These are phyloP conservation scores for Metroxylon sagu DNA, from an alignment of 176 grass and related monocot genomes.

Conservation along the genomic window DNA sequence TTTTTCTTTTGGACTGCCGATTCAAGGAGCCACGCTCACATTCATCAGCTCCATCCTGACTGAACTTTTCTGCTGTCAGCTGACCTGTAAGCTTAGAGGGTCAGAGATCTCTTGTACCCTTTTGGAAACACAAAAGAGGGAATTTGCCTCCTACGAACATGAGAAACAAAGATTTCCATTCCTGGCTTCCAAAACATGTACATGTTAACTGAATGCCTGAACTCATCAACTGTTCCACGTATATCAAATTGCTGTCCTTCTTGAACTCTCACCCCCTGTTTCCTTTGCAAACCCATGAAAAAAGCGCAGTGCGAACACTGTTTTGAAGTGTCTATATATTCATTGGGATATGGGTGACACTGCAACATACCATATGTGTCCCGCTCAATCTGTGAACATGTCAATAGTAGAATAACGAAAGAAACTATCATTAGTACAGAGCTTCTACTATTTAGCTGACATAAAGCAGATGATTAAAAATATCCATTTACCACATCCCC, in stretches of 20 bases:
- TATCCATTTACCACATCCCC: too few species aligned
- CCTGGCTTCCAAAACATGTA: slow-evolving; percentile 90
- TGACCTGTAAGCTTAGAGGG: slow-evolving; percentile 28
- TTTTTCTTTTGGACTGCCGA: slow-evolving; percentile 28
- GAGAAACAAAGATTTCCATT: slow-evolving; percentile 93
- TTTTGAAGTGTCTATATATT: slow-evolving; percentile 62
- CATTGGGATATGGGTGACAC: slow-evolving; percentile 91
- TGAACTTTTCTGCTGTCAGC: slow-evolving; percentile 35
- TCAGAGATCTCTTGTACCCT: slow-evolving; percentile 51
- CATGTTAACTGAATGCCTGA: slow-evolving; percentile 66
- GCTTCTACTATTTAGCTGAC: too few species aligned
- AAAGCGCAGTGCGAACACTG: slow-evolving; percentile 84
- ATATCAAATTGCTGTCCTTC: slow-evolving; percentile 99
- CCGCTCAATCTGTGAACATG: slow-evolving; percentile 62
- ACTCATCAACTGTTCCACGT: slow-evolving; percentile 89
- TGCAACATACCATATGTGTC: slow-evolving; percentile 85
- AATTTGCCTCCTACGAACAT: slow-evolving; percentile 84
- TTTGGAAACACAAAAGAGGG: slow-evolving; percentile 79
- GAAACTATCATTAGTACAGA: not conserved
- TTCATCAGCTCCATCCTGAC: slow-evolving; percentile 19
- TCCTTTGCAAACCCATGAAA: slow-evolving; percentile 92
- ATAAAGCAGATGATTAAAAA: too few species aligned
- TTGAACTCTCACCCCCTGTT: slow-evolving; percentile 76
- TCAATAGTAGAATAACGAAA: not conserved
- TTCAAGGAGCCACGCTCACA: slow-evolving; percentile 19